A percentile compares a stretch with the other conserved stretches of the same genome.
Evolutionary conservation across 768 basidiomycete genomes (phyloP).

Genomic region (Plicaturopsis crispa): DNA sequence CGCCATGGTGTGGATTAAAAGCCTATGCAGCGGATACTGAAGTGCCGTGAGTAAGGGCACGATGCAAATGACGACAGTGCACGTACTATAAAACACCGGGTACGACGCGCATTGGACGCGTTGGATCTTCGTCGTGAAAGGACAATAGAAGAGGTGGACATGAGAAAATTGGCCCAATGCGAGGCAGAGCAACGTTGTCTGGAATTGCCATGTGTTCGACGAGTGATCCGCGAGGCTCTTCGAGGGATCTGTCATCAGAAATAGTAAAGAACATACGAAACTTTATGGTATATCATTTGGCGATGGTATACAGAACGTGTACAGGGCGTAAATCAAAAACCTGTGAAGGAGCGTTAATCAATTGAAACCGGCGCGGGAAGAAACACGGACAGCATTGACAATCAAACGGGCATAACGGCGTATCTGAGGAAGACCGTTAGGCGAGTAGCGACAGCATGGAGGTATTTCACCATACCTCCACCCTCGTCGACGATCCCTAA

Average conservation of each 20-base stretch:
- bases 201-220: background rate
- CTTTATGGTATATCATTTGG: background rate
- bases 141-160: background rate
- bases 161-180: slow-evolving; percentile 2
- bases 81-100: slow-evolving; percentile 13
- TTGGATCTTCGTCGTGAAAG: background rate
- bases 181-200: too few species aligned
- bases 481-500: slow-evolving; percentile 60
- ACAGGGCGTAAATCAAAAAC: background rate
- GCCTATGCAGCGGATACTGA: too few species aligned
- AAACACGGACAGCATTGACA: slow-evolving; percentile 73
- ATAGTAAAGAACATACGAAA: background rate
- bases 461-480: slow-evolving; percentile 51
- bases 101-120: slow-evolving; percentile 18
- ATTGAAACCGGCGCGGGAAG: background rate
- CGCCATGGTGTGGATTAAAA: too few species aligned
- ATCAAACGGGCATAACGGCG: slow-evolving; percentile 81
- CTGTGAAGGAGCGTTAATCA: background rate
- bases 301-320: background rate
- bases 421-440: slow-evolving; percentile 40
- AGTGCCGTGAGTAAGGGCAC: too few species aligned
- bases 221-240: background rate
- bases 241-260: background rate
- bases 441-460: slow-evolving; percentile 14
- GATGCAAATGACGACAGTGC: too few species aligned